A percentile compares a stretch with the other conserved stretches of the same genome.
These are phyloP conservation scores for Suillus subaureus DNA, from an alignment of 768 basidiomycete species.

Conservation along the genomic window DNA sequence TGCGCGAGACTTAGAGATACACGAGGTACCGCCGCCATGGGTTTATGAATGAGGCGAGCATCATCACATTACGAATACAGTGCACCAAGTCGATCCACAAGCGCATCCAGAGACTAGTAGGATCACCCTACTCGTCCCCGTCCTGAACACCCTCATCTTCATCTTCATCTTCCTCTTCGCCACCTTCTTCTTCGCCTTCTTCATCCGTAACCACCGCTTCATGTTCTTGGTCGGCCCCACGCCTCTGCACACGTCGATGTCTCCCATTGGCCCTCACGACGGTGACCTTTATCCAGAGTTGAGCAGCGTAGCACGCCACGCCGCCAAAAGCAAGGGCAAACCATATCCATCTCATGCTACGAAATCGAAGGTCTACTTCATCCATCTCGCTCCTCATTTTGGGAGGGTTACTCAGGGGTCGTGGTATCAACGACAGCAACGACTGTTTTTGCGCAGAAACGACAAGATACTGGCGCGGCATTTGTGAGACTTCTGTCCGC, in stretches of 20 bases:
- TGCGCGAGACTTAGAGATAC: neutral
- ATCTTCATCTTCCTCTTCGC: slow-evolving; percentile 15
- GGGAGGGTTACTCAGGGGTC: slow-evolving; percentile 21
- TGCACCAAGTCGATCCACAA: neutral
- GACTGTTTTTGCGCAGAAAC: slow-evolving; percentile 28
- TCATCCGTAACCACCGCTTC: slow-evolving; percentile 5
- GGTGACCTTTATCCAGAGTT: slow-evolving; percentile 8
- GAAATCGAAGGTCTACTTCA: slow-evolving; percentile 48
- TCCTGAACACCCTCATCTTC: slow-evolving; percentile 18
- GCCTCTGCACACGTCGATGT: neutral
- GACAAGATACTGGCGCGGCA: slow-evolving; percentile 22
- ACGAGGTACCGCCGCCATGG: neutral
- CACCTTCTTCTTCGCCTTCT: neutral
- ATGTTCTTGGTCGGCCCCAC: neutral
- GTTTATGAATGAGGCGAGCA: neutral
- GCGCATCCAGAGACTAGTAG: neutral
- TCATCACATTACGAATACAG: neutral
- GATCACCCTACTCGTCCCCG: slow-evolving; percentile 16
- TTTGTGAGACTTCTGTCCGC: slow-evolving; percentile 33
- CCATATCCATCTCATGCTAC: slow-evolving; percentile 56
- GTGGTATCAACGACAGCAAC: slow-evolving; percentile 43
- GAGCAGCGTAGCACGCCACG: slow-evolving; percentile 40
- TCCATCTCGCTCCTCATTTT: slow-evolving; percentile 23
- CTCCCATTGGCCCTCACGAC: slow-evolving; percentile 1
- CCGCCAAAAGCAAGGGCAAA: slow-evolving; percentile 47